phyloP scores from a whole-genome alignment of 2,329 filamentous ascomycete species.

The Pseudogymnoascus sp. region DNA sequence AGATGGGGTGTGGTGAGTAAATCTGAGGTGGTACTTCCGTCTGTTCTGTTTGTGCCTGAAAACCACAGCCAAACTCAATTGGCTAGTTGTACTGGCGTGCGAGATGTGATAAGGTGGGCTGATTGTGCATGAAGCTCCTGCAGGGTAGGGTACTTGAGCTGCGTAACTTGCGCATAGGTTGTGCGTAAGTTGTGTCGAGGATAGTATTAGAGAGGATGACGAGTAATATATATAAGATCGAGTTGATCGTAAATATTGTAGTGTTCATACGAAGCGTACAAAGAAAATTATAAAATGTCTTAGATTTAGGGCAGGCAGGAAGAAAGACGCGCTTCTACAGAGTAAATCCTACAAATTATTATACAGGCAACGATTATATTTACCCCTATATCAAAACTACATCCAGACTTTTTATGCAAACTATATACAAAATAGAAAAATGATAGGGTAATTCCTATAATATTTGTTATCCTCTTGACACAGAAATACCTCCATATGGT shows the following conservation, averaged over 20 bases:
- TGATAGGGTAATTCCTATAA: too few species aligned
- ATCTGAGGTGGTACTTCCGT: background rate
- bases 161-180: background rate
- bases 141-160: background rate
- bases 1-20: background rate
- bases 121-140: conserved; percentile 1
- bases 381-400: background rate
- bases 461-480: background rate
- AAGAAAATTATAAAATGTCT: background rate
- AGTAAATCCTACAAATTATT: background rate
- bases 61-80: background rate
- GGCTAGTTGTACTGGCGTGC: background rate
- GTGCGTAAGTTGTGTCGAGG: background rate
- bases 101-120: background rate
- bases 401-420: background rate
- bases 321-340: background rate
- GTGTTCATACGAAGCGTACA: background rate
- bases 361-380: background rate
- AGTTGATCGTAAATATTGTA: background rate
- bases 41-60: background rate
- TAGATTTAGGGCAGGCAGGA: background rate
- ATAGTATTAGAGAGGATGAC: background rate
- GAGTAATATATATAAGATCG: background rate
- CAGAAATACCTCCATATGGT: background rate
- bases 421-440: background rate